These are phyloP conservation scores for Neurospora sp. DNA, from an alignment of 495 filamentous ascomycete genomes.

Conservation along the genomic window DNA sequence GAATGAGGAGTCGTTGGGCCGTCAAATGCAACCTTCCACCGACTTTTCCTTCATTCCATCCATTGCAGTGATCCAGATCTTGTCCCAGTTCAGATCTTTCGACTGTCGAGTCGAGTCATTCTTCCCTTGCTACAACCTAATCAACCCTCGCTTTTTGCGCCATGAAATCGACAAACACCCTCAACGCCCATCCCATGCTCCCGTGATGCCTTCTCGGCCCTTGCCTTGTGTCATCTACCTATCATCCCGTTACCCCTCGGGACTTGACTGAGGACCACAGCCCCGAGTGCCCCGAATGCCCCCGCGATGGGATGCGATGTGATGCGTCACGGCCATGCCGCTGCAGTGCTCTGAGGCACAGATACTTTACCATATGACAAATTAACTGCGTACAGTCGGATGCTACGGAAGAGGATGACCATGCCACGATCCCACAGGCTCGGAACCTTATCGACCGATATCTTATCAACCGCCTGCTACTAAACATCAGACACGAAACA, in stretches of 20 bases:
- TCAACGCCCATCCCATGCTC: not conserved
- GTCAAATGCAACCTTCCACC: not conserved
- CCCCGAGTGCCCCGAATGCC: not conserved
- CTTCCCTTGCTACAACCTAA: not conserved
- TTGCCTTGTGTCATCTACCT: not conserved
- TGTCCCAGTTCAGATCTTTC: not conserved
- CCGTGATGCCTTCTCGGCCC: not conserved
- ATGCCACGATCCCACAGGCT: not conserved
- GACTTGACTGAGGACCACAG: not conserved
- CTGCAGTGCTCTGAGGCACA: not conserved
- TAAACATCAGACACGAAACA: not conserved
- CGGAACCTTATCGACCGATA: not conserved
- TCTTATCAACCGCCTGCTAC: not conserved
- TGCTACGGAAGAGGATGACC: not conserved
- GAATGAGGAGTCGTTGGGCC: not conserved
- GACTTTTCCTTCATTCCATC: not conserved
- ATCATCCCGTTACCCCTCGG: not conserved
- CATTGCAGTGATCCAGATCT: not conserved
- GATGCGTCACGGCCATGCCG: not conserved
- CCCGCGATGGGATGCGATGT: not conserved
- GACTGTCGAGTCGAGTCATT: not conserved
- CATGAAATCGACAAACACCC: not conserved
- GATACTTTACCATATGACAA: not conserved
- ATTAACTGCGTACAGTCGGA: not conserved
- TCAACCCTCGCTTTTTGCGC: not conserved